Evolutionary conservation across 306 rosid genomes (phyloP).

Genomic region (Carpinus fangiana): DNA sequence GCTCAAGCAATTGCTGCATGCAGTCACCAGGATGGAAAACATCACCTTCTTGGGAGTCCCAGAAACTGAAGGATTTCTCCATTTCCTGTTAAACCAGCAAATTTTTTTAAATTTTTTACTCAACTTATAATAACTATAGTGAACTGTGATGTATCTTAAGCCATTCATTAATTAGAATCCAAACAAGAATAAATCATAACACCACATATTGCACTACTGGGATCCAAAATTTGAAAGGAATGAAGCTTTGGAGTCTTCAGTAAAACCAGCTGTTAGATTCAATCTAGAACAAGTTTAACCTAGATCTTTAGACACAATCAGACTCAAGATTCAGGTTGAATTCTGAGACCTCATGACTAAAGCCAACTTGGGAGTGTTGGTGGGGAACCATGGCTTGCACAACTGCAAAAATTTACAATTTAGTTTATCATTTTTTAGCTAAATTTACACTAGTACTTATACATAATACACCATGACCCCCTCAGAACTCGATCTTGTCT

Average conservation of each 20-base stretch:
- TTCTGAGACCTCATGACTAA: slow-evolving; percentile 11
- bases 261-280: no score
- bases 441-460: not conserved
- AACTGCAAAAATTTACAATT: not conserved
- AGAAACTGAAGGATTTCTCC: slow-evolving; percentile 52
- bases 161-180: slow-evolving; percentile 2
- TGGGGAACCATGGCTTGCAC: not conserved
- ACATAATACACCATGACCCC: not conserved
- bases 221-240: slow-evolving; percentile 2
- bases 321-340: not conserved
- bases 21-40: slow-evolving; percentile 54
- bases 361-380: not conserved
- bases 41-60: slow-evolving; percentile 47
- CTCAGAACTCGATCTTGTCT: not conserved
- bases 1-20: slow-evolving; percentile 74
- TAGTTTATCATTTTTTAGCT: not conserved
- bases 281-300: no score
- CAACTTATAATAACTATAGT: slow-evolving; percentile 7
- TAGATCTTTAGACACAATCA: not conserved
- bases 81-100: slow-evolving; percentile 52
- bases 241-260: not conserved
- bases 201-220: not conserved
- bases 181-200: not conserved
- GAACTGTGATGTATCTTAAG: not conserved
- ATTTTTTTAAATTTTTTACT: not conserved